Evolutionary conservation across 179 eudicot genomes (phyloP).

Genomic region (Pouteria campechiana): DNA sequence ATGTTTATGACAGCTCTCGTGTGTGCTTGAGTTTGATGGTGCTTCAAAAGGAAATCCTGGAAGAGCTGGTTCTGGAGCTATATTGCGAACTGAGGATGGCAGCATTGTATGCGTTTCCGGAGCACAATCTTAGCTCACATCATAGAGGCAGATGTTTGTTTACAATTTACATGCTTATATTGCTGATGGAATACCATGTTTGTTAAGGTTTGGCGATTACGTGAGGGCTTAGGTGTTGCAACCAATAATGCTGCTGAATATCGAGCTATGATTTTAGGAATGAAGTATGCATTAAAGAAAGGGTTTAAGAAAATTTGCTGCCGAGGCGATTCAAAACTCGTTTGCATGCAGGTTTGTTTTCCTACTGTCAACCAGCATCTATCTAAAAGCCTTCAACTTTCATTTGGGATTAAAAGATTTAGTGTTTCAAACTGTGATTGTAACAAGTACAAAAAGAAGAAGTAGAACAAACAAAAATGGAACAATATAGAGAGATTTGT

Average conservation of each 20-base stretch:
- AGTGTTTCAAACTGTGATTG: slow-evolving; percentile 1
- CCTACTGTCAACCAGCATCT: not conserved
- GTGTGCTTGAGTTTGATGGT: slow-evolving; percentile 90
- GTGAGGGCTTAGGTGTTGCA: slow-evolving; percentile 86
- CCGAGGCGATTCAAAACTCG: slow-evolving; percentile 88
- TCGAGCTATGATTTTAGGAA: slow-evolving; percentile 72
- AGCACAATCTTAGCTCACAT: too few species aligned
- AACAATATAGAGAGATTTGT: too few species aligned
- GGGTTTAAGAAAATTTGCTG: slow-evolving; percentile 67
- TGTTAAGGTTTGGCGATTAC: slow-evolving; percentile 65
- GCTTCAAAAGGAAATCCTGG: slow-evolving; percentile 99
- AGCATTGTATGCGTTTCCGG: slow-evolving; percentile 35
- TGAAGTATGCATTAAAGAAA: slow-evolving; percentile 68
- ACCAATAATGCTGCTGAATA: slow-evolving; percentile 89
- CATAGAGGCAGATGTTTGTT: too few species aligned
- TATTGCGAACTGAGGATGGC: slow-evolving; percentile 64
- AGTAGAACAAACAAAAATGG: too few species aligned
- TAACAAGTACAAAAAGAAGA: too few species aligned
- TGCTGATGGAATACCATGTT: too few species aligned
- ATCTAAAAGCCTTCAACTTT: too few species aligned
- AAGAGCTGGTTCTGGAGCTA: slow-evolving; percentile 93
- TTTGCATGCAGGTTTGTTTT: slow-evolving; percentile 79
- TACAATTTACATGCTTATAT: slow-evolving; percentile 1
- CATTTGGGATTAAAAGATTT: too few species aligned
- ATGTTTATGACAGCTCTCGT: slow-evolving; percentile 34